Conservation (phyloP, 2,329 filamentous ascomycete genomes). For the Sphaerulina populicola region DNA sequence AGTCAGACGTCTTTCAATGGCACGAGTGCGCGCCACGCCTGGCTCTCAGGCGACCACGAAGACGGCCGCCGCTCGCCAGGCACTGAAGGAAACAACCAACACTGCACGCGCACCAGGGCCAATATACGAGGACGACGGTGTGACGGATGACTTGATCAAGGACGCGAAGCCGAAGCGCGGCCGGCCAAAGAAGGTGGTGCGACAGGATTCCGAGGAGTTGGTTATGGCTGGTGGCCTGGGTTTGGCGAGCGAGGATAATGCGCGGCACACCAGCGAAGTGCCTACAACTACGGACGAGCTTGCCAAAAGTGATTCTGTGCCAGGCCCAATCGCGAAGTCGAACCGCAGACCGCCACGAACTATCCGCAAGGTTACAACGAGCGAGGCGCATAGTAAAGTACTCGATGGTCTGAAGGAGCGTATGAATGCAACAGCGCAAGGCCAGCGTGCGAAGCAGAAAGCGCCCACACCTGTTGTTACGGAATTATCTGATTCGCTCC, state of each 20-base stretch:
- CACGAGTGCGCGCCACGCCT: constrained; percentile 25
- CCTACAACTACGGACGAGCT: constrained; percentile 22
- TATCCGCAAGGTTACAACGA: constrained; percentile 24
- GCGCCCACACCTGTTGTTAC: background rate
- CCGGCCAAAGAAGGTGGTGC: constrained; percentile 16
- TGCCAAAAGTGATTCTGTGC: constrained; percentile 20
- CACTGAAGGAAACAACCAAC: constrained; percentile 29
- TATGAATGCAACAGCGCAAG: constrained; percentile 27
- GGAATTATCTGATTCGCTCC: constrained; percentile 1
- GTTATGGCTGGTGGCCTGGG: constrained; percentile 29
- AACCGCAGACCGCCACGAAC: constrained; percentile 22
- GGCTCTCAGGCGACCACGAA: constrained; percentile 14
- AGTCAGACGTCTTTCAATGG: constrained; percentile 18
- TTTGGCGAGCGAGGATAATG: constrained; percentile 7
- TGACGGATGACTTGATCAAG: constrained; percentile 26
- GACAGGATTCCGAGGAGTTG: constrained; percentile 21
- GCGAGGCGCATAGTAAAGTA: constrained; percentile 25
- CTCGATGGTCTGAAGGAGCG: constrained; percentile 31
- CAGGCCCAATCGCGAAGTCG: constrained; percentile 13
- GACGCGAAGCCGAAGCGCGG: constrained; percentile 22
- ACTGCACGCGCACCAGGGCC: constrained; percentile 20
- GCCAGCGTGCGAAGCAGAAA: constrained; percentile 16
- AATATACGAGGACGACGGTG: constrained; percentile 23
- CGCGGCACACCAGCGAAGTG: constrained; percentile 12
- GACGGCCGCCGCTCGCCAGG: constrained; percentile 17